Evolutionary conservation across 345 rosid genomes (phyloP).

Genomic region (Microthlaspi erraticum): DNA sequence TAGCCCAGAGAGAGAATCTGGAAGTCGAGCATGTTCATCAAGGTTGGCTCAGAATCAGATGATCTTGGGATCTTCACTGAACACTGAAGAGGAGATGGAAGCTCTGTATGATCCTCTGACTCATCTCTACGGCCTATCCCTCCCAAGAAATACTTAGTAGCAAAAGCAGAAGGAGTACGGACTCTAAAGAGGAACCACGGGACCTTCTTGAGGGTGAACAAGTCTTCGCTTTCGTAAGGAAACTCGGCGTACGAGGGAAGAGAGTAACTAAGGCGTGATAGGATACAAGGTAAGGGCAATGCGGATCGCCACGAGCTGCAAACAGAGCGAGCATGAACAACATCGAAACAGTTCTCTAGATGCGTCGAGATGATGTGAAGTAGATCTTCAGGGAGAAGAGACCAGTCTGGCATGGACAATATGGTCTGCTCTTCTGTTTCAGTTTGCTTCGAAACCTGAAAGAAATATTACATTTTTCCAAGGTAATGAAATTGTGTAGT

Average conservation of each 20-base stretch:
- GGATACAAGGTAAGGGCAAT: neutral
- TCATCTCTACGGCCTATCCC: neutral
- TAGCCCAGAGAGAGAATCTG: neutral
- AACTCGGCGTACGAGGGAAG: neutral
- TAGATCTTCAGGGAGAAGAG: conserved; percentile 5
- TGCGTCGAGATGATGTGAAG: neutral
- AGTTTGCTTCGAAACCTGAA: too few species aligned
- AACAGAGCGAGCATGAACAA: conserved; percentile 19
- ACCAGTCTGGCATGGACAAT: neutral
- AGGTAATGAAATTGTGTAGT: too few species aligned
- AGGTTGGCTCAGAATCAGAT: neutral
- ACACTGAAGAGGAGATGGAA: neutral
- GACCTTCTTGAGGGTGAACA: neutral
- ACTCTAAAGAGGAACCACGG: neutral
- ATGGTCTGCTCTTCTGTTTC: too few species aligned
- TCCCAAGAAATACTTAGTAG: neutral
- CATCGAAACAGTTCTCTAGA: neutral
- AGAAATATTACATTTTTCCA: too few species aligned
- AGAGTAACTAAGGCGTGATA: conserved; percentile 4
- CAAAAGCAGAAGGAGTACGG: neutral
- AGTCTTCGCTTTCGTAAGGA: neutral
- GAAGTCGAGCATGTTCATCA: neutral
- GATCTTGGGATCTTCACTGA: conserved; percentile 8
- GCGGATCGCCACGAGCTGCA: conserved; percentile 7
- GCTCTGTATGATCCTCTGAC: neutral